These are phyloP conservation scores for Paradendryphiella salina DNA, from an alignment of 2,329 filamentous ascomycete species.

Conservation along the genomic window DNA sequence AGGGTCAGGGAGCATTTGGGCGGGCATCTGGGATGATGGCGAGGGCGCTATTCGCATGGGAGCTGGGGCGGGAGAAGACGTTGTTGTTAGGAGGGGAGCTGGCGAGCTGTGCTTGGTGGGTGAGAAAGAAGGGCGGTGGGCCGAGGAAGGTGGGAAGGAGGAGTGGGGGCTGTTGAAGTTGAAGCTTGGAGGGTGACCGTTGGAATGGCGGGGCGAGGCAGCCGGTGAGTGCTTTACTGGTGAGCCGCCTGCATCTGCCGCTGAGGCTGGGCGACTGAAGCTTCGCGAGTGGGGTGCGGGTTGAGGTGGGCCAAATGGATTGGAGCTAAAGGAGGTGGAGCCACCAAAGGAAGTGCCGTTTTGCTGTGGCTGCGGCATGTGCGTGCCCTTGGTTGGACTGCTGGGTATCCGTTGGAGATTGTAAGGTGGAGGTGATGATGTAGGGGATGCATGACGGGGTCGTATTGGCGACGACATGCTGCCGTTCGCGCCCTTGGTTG, in stretches of 20 bases:
- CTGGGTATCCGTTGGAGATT: slow-evolving; percentile 30
- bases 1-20: slow-evolving; percentile 41
- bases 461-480: slow-evolving; percentile 34
- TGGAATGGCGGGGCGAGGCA: slow-evolving; percentile 41
- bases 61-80: slow-evolving; percentile 38
- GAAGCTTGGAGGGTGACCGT: slow-evolving; percentile 37
- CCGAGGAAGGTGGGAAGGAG: slow-evolving; percentile 50
- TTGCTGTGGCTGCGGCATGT: slow-evolving; percentile 27
- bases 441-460: slow-evolving; percentile 28
- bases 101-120: slow-evolving; percentile 48
- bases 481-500: slow-evolving; percentile 31
- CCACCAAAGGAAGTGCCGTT: slow-evolving; percentile 36
- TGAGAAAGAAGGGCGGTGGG: slow-evolving; percentile 42
- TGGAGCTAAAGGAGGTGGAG: slow-evolving; percentile 20
- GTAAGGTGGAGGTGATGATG: slow-evolving; percentile 43
- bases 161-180: slow-evolving; percentile 51
- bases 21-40: slow-evolving; percentile 36
- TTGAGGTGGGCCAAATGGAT: slow-evolving; percentile 28
- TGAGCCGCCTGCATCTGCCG: slow-evolving; percentile 34
- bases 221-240: slow-evolving; percentile 44
- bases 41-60: slow-evolving; percentile 35
- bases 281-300: slow-evolving; percentile 28
- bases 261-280: slow-evolving; percentile 40
- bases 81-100: slow-evolving; percentile 40
- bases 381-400: slow-evolving; percentile 35